Percentiles rank a stretch among this genome's conserved stretches.
These are phyloP conservation scores for Sordariomycetes sp. DNA, from an alignment of 2,329 filamentous ascomycete species.

Conservation along the genomic window DNA sequence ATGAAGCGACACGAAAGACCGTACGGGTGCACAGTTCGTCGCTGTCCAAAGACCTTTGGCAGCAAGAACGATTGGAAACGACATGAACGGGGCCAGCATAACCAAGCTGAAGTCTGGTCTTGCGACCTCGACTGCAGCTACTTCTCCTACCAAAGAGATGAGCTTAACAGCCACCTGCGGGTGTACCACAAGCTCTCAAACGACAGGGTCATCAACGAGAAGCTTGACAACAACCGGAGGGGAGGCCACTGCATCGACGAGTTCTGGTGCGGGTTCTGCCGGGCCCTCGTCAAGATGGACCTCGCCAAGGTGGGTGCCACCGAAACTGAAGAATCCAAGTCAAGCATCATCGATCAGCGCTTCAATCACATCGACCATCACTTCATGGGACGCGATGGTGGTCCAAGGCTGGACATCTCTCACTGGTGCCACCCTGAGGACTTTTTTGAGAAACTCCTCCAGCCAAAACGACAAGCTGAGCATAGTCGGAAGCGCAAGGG, in stretches of 20 bases:
- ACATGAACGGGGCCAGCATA: conserved; percentile 76
- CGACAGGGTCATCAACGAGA: conserved; percentile 23
- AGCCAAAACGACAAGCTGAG: not conserved
- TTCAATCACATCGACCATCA: conserved; percentile 70
- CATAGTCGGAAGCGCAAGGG: not conserved
- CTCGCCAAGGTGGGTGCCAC: no score
- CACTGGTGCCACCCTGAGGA: conserved; percentile 42
- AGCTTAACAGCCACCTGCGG: conserved; percentile 53
- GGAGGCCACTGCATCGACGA: conserved; percentile 53
- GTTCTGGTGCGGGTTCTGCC: conserved; percentile 89
- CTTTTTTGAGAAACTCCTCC: not conserved
- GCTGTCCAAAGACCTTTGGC: conserved; percentile 69
- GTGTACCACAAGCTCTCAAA: conserved; percentile 33
- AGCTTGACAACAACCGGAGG: conserved; percentile 46
- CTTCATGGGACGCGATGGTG: conserved; percentile 42
- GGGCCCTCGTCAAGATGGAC: conserved; percentile 40
- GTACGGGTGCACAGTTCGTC: conserved; percentile 68
- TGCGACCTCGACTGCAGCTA: conserved; percentile 55
- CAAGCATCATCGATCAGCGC: conserved; percentile 16
- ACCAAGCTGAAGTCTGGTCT: conserved; percentile 60
- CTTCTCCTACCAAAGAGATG: conserved; percentile 47
- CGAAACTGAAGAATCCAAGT: no score
- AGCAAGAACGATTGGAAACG: conserved; percentile 93
- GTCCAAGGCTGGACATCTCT: conserved; percentile 30
- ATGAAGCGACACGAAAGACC: conserved; percentile 71